Conservation (phyloP, 805 yeast genomes). For the Candida nemodendra region DNA sequence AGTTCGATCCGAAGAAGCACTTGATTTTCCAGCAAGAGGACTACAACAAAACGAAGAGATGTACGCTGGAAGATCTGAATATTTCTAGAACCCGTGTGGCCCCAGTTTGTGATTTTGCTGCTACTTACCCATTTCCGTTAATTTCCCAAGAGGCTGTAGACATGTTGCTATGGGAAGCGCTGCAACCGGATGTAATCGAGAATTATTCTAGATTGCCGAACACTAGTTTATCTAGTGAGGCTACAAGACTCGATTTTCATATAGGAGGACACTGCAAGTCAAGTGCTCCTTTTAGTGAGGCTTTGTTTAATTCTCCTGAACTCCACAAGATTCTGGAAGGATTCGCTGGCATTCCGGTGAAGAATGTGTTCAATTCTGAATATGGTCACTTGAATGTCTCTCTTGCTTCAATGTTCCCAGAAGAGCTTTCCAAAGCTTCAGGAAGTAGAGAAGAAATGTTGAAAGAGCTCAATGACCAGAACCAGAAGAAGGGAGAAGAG, state of each 20-base stretch:
- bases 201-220: constrained; percentile 41
- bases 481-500: constrained; percentile 31
- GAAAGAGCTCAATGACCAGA: constrained; percentile 14
- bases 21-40: constrained; percentile 35
- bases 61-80: constrained; percentile 37
- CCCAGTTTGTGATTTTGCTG: constrained; percentile 38
- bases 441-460: constrained; percentile 18
- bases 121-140: constrained; percentile 56
- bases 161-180: constrained; percentile 52
- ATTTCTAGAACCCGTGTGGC: constrained; percentile 32
- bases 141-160: constrained; percentile 57
- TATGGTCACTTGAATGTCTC: constrained; percentile 50
- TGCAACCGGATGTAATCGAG: constrained; percentile 41
- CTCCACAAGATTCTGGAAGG: constrained; percentile 44
- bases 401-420: constrained; percentile 30
- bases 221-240: constrained; percentile 25
- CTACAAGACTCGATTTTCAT: constrained; percentile 41
- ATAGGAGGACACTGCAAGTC: constrained; percentile 47
- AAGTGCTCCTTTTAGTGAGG: constrained; percentile 42
- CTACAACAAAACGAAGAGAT: constrained; percentile 35
- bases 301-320: constrained; percentile 52
- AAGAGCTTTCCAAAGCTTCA: constrained; percentile 12
- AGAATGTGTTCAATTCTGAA: constrained; percentile 49
- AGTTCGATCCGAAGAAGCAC: constrained; percentile 39
- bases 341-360: constrained; percentile 51